These are phyloP conservation scores for Punica granatum DNA, from an alignment of 345 rosid genomes.

Conservation along the genomic window DNA sequence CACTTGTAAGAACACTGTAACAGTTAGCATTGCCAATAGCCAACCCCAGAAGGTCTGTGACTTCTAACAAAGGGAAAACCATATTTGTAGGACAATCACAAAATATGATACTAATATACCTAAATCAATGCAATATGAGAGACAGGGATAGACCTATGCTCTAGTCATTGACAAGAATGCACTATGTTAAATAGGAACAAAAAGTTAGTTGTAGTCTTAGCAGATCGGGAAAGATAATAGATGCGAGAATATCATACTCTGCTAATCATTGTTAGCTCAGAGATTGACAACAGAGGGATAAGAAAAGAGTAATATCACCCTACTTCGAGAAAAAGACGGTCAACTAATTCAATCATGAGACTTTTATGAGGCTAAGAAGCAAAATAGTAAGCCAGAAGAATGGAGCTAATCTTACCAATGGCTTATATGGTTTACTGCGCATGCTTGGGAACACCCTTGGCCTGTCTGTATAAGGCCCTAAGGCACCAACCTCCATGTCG, in stretches of 20 bases:
- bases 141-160: not conserved
- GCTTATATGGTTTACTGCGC: conserved; percentile 75
- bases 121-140: not conserved
- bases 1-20: not conserved
- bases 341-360: not conserved
- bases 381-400: not conserved
- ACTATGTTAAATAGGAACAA: not conserved
- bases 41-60: not conserved
- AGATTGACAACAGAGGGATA: not conserved
- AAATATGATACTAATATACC: not conserved
- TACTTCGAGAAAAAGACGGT: not conserved
- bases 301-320: not conserved
- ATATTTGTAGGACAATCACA: not conserved
- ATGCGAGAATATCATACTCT: not conserved
- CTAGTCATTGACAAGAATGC: not conserved
- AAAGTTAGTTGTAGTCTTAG: not conserved
- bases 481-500: conserved; percentile 69
- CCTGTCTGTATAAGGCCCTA: conserved; percentile 70
- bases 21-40: not conserved
- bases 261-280: not conserved
- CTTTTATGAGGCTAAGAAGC: not conserved
- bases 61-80: not conserved
- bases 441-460: conserved; percentile 83
- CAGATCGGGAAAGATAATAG: not conserved
- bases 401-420: conserved; percentile 40